Conservation (phyloP, 139 green algal genomes). For the Chlorella sp. region DNA sequence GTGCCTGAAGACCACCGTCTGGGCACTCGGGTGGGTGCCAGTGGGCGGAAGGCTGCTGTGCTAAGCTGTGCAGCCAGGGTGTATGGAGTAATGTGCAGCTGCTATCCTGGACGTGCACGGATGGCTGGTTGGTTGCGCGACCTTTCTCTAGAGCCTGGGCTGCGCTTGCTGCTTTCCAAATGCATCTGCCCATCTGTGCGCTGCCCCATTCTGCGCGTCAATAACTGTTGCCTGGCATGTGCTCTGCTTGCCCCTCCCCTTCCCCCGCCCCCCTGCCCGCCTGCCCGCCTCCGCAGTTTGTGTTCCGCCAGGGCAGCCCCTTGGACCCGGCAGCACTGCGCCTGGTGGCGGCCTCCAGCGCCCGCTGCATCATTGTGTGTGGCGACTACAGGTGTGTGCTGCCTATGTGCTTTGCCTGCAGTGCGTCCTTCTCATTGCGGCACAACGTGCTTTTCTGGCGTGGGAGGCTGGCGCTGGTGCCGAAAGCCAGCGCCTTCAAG, state of each 20-base stretch:
- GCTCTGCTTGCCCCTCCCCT: neutral
- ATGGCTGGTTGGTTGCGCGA: no score
- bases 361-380: slow-evolving; percentile 30
- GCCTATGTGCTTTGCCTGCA: neutral
- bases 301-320: slow-evolving; percentile 65
- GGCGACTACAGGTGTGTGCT: slow-evolving; percentile 15
- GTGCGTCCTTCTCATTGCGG: no score
- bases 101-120: no score
- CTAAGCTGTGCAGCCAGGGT: no score
- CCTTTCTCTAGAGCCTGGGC: no score
- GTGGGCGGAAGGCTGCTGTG: no score
- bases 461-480: no score
- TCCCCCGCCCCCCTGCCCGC: neutral
- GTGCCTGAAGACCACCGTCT: slow-evolving; percentile 28
- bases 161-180: no score
- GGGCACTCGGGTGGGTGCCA: slow-evolving; percentile 28
- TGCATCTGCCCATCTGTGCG: no score
- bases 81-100: no score
- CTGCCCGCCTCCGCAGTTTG: slow-evolving; percentile 16
- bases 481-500: no score
- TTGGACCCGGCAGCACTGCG: slow-evolving; percentile 34
- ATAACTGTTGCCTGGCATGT: neutral
- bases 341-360: slow-evolving; percentile 13
- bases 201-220: neutral
- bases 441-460: no score